Evolutionary conservation across 2,329 filamentous ascomycete species (phyloP), one percentile per base, ranked within the genome.

Genomic region (Diaporthe vexans): DNA sequence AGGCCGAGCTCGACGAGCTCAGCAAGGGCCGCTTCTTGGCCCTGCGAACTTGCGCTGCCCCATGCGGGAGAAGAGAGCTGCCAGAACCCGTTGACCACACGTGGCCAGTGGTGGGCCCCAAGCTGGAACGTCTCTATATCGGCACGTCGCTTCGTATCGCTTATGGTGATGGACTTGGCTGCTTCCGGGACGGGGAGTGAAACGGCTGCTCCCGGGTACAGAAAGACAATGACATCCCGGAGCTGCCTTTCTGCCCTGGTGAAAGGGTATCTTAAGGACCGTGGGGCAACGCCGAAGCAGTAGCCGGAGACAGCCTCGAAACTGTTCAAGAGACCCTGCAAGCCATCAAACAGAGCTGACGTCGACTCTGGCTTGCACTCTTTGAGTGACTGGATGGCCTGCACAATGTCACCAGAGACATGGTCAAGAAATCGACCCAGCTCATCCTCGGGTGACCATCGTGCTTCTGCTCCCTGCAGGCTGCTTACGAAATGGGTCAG

Each of bases 381-480:
- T 59, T 84, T 84, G 24, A 84, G 76, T 1, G 83, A 81, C 61
- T 84, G 81, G 24, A 83, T 77, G 10, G 82, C 81, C 71, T 84
- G 83, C 4, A 84, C 81, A 40, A 84, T 78, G 65, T 84, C 83
- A 35, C 82, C 82, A 56, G 79, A 79, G 40, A 83, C 80, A 2
- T 65, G 74, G 11, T 78, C 78, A 6, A 84, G 74, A 2, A 75
- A 52, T n/a, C 35, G 54, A 40, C 76, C 75, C 4, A 82, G 71
- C 7, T 78, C 68, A n/a, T 78, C 76, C n/a, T 74, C 73, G 3
- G 26, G 61, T 2, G 76, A 54, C 81, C 81, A 82, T 24, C 73
- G 51, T 4, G 77, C 76, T n/a, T 59, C 52, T 7, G 77, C 76
- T 3, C 35, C 40, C 11, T 57, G 35, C 40, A 82, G 73, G 24